A percentile compares a stretch with the other conserved stretches of the same genome.
Conservation (phyloP, 176 grass and related monocot species). For the Typha latifolia region DNA sequence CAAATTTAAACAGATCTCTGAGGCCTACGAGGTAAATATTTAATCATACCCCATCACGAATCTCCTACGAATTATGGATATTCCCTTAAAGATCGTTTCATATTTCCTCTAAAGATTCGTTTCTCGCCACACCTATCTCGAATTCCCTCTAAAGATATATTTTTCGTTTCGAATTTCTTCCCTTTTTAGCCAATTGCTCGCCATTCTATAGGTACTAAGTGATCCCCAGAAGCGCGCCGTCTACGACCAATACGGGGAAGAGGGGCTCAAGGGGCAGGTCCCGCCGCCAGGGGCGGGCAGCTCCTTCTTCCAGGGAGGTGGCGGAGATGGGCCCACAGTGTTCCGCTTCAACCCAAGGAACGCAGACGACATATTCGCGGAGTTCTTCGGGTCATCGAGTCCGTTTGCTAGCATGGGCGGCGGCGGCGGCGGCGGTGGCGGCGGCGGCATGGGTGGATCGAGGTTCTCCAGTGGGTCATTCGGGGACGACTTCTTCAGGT, state of each 20-base stretch:
- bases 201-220: slow-evolving; percentile 49
- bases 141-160: background rate
- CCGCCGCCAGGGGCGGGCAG: slow-evolving; percentile 56
- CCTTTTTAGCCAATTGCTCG: background rate
- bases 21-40: slow-evolving; percentile 78
- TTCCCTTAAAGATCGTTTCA: background rate
- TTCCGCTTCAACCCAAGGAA: slow-evolving; percentile 91
- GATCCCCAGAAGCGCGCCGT: slow-evolving; percentile 80
- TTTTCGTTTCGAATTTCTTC: background rate
- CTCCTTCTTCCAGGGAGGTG: slow-evolving; percentile 51
- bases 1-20: slow-evolving; percentile 99
- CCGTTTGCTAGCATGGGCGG: slow-evolving; percentile 60
- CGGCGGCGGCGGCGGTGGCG: slow-evolving; percentile 12
- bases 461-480: slow-evolving; percentile 53
- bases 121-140: slow-evolving; percentile 2
- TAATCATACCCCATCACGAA: background rate
- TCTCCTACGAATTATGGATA: too few relatives aligned
- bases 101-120: background rate
- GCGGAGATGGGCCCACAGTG: slow-evolving; percentile 41
- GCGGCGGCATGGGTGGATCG: slow-evolving; percentile 26
- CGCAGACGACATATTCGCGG: slow-evolving; percentile 87
- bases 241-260: slow-evolving; percentile 97
- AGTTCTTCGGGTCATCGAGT: slow-evolving; percentile 84
- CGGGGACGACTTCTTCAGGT: slow-evolving; percentile 55
- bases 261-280: slow-evolving; percentile 83